Percentiles rank a stretch among this genome's conserved stretches.
Conservation (phyloP, 306 rosid species). For the Benincasa hispida region DNA sequence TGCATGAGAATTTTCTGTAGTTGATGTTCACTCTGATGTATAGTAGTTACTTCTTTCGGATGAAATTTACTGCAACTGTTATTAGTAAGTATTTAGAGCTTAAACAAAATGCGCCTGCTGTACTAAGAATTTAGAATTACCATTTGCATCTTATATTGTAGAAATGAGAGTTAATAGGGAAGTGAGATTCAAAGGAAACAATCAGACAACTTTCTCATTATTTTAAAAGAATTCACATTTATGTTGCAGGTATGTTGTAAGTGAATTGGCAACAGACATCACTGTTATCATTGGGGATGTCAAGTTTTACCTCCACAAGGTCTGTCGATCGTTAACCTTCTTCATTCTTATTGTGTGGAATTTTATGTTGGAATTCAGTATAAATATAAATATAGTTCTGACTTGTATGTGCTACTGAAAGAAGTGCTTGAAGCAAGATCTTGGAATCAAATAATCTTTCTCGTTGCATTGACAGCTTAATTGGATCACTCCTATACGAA, state of each 20-base stretch:
- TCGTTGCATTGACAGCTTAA: not conserved
- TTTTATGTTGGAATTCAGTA: not conserved
- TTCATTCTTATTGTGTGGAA: not conserved
- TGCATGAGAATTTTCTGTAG: not conserved
- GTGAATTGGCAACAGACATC: slow-evolving; percentile 79
- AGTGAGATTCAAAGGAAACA: not conserved
- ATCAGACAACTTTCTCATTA: not conserved
- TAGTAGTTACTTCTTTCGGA: not conserved
- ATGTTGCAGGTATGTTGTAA: slow-evolving; percentile 64
- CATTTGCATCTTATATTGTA: not conserved
- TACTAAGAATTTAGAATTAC: not conserved
- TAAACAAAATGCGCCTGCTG: not conserved
- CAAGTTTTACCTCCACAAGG: slow-evolving; percentile 84
- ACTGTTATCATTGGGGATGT: slow-evolving; percentile 47
- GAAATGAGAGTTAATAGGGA: not conserved
- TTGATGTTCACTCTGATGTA: not conserved
- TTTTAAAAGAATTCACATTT: slow-evolving; percentile 5
- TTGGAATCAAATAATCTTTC: not conserved
- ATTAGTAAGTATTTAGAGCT: not conserved
- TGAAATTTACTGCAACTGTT: not conserved
- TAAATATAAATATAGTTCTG: not conserved
- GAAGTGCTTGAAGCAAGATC: not conserved
- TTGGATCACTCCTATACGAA: not conserved
- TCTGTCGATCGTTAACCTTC: not conserved
- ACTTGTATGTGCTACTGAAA: not conserved